Evolutionary conservation across 2,329 filamentous ascomycete species (phyloP).

Genomic region (Phyllosticta ampelicida): DNA sequence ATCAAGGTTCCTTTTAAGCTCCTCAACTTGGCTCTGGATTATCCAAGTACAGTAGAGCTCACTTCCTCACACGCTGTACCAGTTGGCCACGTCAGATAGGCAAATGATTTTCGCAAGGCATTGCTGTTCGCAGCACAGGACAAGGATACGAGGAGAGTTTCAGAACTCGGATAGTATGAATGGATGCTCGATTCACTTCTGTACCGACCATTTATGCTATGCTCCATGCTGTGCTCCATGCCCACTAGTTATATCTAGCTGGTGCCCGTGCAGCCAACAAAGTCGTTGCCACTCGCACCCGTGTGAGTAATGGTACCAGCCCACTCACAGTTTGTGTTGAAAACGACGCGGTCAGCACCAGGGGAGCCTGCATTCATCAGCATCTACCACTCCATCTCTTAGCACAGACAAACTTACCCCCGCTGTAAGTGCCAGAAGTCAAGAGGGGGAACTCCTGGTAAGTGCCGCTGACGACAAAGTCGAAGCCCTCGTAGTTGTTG

Average conservation of each 20-base stretch:
- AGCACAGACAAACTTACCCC: slow-evolving; percentile 33
- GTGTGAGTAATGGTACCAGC: slow-evolving; percentile 61
- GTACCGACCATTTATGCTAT: not conserved
- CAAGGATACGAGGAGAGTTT: not conserved
- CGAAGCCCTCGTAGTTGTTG: slow-evolving; percentile 53
- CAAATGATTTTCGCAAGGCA: too few species aligned
- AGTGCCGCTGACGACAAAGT: slow-evolving; percentile 45
- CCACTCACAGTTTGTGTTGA: slow-evolving; percentile 45
- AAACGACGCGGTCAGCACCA: slow-evolving; percentile 56
- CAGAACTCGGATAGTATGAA: not conserved
- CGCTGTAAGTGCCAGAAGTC: slow-evolving; percentile 41
- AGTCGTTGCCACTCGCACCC: slow-evolving; percentile 56
- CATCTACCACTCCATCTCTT: not conserved
- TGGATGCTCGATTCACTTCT: not conserved
- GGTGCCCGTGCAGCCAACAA: slow-evolving; percentile 49
- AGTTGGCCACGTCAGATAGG: too few species aligned
- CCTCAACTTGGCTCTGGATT: slow-evolving; percentile 29
- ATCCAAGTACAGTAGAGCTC: too few species aligned
- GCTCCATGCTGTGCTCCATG: not conserved
- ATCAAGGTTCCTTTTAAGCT: slow-evolving; percentile 35
- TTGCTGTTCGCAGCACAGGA: too few species aligned
- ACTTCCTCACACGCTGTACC: too few species aligned
- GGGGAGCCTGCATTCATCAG: slow-evolving; percentile 40
- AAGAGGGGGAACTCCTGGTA: slow-evolving; percentile 56
- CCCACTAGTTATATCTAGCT: slow-evolving; percentile 14